phyloP scores from a whole-genome alignment of 495 filamentous ascomycete species.

The Penicillium diatomitis region DNA sequence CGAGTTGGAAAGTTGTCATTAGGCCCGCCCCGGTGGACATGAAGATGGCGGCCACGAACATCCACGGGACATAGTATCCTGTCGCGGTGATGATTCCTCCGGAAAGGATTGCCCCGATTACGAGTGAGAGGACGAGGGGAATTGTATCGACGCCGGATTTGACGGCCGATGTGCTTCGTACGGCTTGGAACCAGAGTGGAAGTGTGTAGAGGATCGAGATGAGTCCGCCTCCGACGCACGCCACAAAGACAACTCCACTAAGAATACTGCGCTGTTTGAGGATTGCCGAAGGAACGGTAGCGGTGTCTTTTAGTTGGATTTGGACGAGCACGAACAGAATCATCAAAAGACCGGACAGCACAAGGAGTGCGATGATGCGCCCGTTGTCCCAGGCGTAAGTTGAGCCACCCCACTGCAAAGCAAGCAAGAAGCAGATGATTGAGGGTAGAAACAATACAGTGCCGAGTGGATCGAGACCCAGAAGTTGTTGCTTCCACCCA shows the following conservation, averaged over 20 bases:
- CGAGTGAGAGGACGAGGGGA: conserved; percentile 37
- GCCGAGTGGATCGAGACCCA: conserved; percentile 38
- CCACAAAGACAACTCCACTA: conserved; percentile 30
- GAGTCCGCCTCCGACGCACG: conserved; percentile 16
- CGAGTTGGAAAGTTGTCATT: conserved; percentile 47
- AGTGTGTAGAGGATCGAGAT: conserved; percentile 49
- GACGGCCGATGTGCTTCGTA: conserved; percentile 21
- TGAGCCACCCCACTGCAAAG: conserved; percentile 52
- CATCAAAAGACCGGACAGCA: conserved; percentile 35
- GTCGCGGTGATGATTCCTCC: conserved; percentile 44
- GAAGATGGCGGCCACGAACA: conserved; percentile 43
- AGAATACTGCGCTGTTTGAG: conserved; percentile 47
- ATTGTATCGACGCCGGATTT: conserved; percentile 29
- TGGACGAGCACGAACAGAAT: conserved; percentile 39
- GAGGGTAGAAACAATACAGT: conserved; percentile 41
- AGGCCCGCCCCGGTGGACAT: conserved; percentile 54
- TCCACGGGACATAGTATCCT: conserved; percentile 60
- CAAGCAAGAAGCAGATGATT: conserved; percentile 47
- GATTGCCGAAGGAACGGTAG: conserved; percentile 47
- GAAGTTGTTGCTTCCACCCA: conserved; percentile 30
- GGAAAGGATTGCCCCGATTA: conserved; percentile 34
- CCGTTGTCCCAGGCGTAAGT: conserved; percentile 45
- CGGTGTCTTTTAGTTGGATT: conserved; percentile 31
- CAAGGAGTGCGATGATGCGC: conserved; percentile 45
- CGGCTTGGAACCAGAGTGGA: conserved; percentile 72